Evolutionary conservation across 352 stramenopile genomes (phyloP), one percentile per base, ranked within the genome.

Genomic region (Globisporangium cylindrosporum): DNA sequence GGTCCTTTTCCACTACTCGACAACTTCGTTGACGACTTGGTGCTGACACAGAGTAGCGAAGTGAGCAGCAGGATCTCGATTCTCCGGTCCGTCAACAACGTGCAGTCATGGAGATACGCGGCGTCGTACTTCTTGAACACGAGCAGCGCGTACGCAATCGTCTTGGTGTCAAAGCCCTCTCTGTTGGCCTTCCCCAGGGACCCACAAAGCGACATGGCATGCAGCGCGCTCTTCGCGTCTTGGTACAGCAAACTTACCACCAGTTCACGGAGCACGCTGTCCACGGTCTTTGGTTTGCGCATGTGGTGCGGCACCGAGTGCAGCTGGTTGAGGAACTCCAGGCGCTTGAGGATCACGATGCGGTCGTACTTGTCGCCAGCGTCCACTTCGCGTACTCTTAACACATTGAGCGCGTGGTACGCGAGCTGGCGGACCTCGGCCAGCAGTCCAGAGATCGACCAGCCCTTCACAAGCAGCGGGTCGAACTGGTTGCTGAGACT

Each of bases 401-500:
- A 38, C 1, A 78, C 72, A 63, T 80, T 71, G 48, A 93, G 65
- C 15, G 77, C 81, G 43, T 82, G 74, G 49, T 93, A 93, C 7
- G 75, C 65, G 20, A 93, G 59, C n/a, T 68, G 43, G 6, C 84
- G 75, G 12, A 77, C 65, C 1, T 81, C 73, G 25, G 70, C 68
- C 27, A 89, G 68, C 1, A 93, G 29, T 18, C 68, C 65, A 36
- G 78, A 48, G 29, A 89, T 68, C 0, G 75, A 85, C 34, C 78
- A 80, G 4, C 69, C 74, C 38, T 74, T 62, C 3, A 79, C 62
- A 1, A 70, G 41, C 38, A 94, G 63, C 0, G 79, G 71, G 48
- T 91, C 85, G 49, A 92, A 92, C 41, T 77, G 76, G 36, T 84
- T 77, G 68, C 71, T 88, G 18, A 95, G 62, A 4, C 73, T 69